Base-by-base conservation (phyloP, 2,329 filamentous ascomycete genomes). In the Fusarium graminum region DNA sequence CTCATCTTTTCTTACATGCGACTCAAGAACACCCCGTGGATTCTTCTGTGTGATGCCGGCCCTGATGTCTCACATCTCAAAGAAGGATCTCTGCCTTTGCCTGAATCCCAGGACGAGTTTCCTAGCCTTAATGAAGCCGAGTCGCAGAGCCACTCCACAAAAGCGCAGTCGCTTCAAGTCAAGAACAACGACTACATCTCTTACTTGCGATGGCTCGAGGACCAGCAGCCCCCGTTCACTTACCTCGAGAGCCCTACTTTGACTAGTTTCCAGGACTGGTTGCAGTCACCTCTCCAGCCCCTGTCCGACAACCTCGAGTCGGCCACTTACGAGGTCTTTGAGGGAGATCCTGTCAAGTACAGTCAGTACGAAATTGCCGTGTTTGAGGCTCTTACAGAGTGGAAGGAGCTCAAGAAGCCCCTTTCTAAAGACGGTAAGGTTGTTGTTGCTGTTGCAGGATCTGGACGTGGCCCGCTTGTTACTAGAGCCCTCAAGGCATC, bases 271-370 rank as follows among this genome's bases (percentile, higher is more conserved):
- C 96, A 99, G 74, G 95, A 99, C 77, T 99, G 95, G 84, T 84
- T 99, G 12, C 95, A 99, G 77, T 94, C 94, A 3, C 95, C 95
- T 4, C 83, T 99, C 39, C 96, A 99, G 76, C 95, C 95, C 0
- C 84, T 99, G 14, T 94, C 94, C 0, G 95, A 99, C 77, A 99
- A 99, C 71, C 85, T 99, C 14, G 96, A 99, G 77, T 97, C 93
- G 44, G 92, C 97, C 40, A 99, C 95, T 0, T 99, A 99, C 77
- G 95, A 99, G 76, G 94, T 98, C 3, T 99, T 99, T 73, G 95
- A 99, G 77, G 96, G 96, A 70, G 96, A 99, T 67, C 95, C 95
- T 0, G 92, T 99, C 79, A 99, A 99, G 79, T 99, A 99, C 76
- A 89, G 93, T 67, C 96, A 94, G 84, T 99, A 99, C 75, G 93